phyloP scores from a whole-genome alignment of 2,329 filamentous ascomycete genomes.

The Pezizomycotina sp. region DNA sequence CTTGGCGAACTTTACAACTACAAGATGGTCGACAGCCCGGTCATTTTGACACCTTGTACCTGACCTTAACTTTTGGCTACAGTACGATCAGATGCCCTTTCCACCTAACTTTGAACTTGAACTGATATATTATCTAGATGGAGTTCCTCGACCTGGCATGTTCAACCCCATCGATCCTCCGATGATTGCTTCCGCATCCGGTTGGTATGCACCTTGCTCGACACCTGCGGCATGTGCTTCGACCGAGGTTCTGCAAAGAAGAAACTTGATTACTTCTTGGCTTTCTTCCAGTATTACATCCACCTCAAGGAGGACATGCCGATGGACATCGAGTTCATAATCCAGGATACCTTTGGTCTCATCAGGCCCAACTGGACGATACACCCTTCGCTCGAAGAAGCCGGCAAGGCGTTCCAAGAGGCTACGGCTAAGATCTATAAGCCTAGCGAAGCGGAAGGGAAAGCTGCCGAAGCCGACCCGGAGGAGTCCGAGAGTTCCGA shows the following conservation, averaged over 20 bases:
- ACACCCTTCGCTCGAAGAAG: conserved; percentile 63
- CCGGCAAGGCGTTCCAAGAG: conserved; percentile 64
- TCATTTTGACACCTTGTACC: conserved; percentile 95
- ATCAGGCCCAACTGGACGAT: conserved; percentile 88
- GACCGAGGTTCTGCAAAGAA: conserved; percentile 86
- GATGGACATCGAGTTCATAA: conserved; percentile 93
- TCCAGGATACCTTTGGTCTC: conserved; percentile 77
- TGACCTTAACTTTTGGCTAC: conserved; percentile 84
- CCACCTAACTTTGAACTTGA: conserved; percentile 10
- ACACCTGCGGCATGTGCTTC: conserved; percentile 93
- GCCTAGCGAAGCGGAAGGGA: conserved; percentile 50
- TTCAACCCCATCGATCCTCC: conserved; percentile 67
- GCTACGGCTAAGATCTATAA: conserved; percentile 86
- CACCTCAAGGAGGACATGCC: conserved; percentile 75
- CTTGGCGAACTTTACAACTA: conserved; percentile 95
- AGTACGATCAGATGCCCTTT: conserved; percentile 31
- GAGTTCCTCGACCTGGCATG: conserved; percentile 62
- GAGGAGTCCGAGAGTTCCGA: conserved; percentile 46
- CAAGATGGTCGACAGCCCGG: conserved; percentile 83
- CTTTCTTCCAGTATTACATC: conserved; percentile 94
- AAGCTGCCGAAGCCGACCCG: conserved; percentile 57
- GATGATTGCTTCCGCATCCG: conserved; percentile 96
- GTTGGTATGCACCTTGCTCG: conserved; percentile 70
- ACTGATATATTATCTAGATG: conserved; percentile 36
- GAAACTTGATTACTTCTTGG: conserved; percentile 93